Percentiles rank a stretch among this genome's conserved stretches.
These are phyloP conservation scores for Trypanosoma brucei DNA, from an alignment of 208 protist genomes.

Conservation along the genomic window DNA sequence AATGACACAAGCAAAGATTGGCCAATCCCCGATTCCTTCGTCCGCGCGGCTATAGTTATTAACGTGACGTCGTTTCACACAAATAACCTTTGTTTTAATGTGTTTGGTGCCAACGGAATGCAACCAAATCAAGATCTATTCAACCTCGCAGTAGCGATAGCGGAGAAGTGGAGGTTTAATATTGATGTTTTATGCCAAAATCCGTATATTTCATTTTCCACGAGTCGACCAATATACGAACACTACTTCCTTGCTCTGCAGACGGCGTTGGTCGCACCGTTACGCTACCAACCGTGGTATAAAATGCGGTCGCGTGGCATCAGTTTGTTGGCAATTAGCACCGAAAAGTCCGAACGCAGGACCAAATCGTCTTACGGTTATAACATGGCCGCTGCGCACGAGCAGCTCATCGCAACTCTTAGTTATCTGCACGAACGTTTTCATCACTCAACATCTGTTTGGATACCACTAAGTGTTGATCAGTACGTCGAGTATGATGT, in stretches of 20 bases:
- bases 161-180: constrained; percentile 1
- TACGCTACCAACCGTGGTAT: constrained; percentile 38
- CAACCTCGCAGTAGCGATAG: constrained; percentile 26
- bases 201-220: constrained; percentile 15
- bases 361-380: neutral
- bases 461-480: constrained; percentile 33
- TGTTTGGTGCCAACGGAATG: constrained; percentile 47
- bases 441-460: constrained; percentile 68
- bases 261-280: constrained; percentile 38
- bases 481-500: constrained; percentile 60
- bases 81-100: constrained; percentile 45
- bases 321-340: constrained; percentile 49
- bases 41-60: constrained; percentile 47
- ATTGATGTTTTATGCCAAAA: constrained; percentile 44
- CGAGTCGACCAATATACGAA: constrained; percentile 18
- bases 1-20: constrained; percentile 25
- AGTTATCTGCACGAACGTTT: constrained; percentile 64
- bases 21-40: constrained; percentile 51
- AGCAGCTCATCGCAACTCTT: constrained; percentile 40
- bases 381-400: constrained; percentile 8
- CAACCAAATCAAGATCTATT: constrained; percentile 68
- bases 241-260: constrained; percentile 26
- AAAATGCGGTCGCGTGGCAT: constrained; percentile 19
- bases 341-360: constrained; percentile 9
- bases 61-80: constrained; percentile 53